phyloP scores from a whole-genome alignment of 164 flowering plant species.

The Akebia trifoliata region DNA sequence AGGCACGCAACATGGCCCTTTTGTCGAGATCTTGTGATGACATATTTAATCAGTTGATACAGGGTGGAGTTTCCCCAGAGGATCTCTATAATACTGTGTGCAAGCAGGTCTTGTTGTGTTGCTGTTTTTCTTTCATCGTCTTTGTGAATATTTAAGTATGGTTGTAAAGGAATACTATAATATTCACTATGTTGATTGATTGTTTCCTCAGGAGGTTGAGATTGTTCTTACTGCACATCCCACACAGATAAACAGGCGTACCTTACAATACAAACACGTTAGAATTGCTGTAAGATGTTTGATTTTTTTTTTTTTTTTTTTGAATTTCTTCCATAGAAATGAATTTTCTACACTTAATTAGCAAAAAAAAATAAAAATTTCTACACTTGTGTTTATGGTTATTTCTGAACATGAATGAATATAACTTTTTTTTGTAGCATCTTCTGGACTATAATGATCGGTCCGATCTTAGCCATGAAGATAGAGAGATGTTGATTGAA shows the following conservation, averaged over 20 bases:
- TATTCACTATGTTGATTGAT: neutral
- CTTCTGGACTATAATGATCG: conserved; percentile 78
- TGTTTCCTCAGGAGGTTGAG: conserved; percentile 67
- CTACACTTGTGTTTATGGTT: neutral
- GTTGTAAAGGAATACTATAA: neutral
- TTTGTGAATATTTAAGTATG: neutral
- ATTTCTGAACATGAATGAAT: conserved; percentile 11
- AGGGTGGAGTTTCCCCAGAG: conserved; percentile 71
- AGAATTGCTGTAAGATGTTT: conserved; percentile 67
- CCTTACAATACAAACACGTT: conserved; percentile 83
- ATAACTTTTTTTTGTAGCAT: conserved; percentile 46
- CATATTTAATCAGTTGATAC: conserved; percentile 61
- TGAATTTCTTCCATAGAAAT: neutral
- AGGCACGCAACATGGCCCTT: conserved; percentile 34
- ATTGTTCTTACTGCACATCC: conserved; percentile 95
- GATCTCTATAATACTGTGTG: conserved; percentile 74
- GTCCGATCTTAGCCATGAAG: conserved; percentile 77
- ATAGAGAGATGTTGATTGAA: conserved; percentile 80
- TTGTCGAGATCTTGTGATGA: conserved; percentile 87
- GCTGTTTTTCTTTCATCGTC: conserved; percentile 2
- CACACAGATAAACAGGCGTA: conserved; percentile 83
- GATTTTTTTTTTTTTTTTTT: neutral
- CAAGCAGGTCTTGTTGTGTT: conserved; percentile 52
- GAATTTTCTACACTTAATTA: too few relatives aligned
- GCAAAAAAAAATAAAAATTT: neutral